phyloP scores from a whole-genome alignment of 2,329 filamentous ascomycete species.

The Colletotrichum sp. region DNA sequence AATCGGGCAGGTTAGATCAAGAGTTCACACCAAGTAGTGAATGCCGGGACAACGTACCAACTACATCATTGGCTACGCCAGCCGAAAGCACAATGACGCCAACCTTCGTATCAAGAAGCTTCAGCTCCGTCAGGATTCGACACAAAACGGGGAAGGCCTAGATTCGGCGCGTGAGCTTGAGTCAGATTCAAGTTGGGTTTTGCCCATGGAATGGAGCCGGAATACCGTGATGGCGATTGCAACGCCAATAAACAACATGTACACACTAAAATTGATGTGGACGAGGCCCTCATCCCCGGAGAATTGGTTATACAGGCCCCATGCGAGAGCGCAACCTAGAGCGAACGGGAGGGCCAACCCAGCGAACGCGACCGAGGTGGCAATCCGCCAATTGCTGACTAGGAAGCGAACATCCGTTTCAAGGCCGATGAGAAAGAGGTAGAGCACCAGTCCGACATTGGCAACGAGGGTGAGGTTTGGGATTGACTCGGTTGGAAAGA shows the following conservation, averaged over 20 bases:
- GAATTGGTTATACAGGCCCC: slow-evolving; percentile 81
- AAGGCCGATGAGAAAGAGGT: slow-evolving; percentile 86
- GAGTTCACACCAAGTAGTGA: slow-evolving; percentile 50
- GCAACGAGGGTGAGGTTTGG: slow-evolving; percentile 78
- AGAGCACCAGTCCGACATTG: slow-evolving; percentile 83
- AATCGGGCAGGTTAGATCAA: slow-evolving; percentile 50
- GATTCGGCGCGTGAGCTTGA: slow-evolving; percentile 1
- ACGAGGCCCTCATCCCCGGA: slow-evolving; percentile 43
- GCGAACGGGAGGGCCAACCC: slow-evolving; percentile 87
- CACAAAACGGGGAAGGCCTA: slow-evolving; percentile 85
- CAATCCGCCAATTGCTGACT: slow-evolving; percentile 79
- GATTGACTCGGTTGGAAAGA: slow-evolving; percentile 80
- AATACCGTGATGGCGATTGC: slow-evolving; percentile 82
- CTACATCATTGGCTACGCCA: slow-evolving; percentile 87
- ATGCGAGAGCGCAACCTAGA: slow-evolving; percentile 79
- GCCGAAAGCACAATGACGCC: slow-evolving; percentile 89
- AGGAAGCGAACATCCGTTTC: slow-evolving; percentile 85
- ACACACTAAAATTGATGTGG: slow-evolving; percentile 55
- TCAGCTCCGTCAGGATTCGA: slow-evolving; percentile 89
- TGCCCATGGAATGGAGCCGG: no score
- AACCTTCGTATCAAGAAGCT: slow-evolving; percentile 81
- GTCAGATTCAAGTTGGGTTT: not conserved
- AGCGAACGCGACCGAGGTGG: slow-evolving; percentile 76
- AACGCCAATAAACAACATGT: slow-evolving; percentile 83
- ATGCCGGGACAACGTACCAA: slow-evolving; percentile 63